A percentile compares a stretch with the other conserved stretches of the same genome.
Conservation (phyloP, 495 filamentous ascomycete species). For the Chaetomium fimeti region DNA sequence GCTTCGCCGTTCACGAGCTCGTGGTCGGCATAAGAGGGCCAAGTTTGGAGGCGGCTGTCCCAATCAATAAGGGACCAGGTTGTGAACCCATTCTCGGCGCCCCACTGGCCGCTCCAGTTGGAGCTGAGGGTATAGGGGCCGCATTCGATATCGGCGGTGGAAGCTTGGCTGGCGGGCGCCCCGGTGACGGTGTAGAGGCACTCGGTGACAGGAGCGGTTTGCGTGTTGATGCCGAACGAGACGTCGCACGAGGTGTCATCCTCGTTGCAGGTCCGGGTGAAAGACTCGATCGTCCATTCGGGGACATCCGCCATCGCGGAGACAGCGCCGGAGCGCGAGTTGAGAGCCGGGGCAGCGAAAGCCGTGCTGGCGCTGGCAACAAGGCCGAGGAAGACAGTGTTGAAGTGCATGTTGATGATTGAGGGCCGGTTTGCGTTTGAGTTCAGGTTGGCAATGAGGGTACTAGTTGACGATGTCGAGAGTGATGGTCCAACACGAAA, state of each 20-base stretch:
- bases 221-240: slow-evolving; percentile 49
- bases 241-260: slow-evolving; percentile 48
- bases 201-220: slow-evolving; percentile 30
- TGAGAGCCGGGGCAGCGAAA: slow-evolving; percentile 39
- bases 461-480: not conserved
- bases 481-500: not conserved
- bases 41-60: slow-evolving; percentile 43
- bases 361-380: slow-evolving; percentile 31
- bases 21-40: slow-evolving; percentile 50
- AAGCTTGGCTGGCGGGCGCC: slow-evolving; percentile 41
- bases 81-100: slow-evolving; percentile 53
- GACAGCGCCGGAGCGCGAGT: slow-evolving; percentile 35
- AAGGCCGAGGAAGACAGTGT: slow-evolving; percentile 42
- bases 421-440: not conserved
- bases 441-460: not conserved
- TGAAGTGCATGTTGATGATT: slow-evolving; percentile 46
- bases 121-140: slow-evolving; percentile 53
- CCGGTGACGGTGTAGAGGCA: slow-evolving; percentile 47
- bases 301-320: slow-evolving; percentile 44
- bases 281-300: slow-evolving; percentile 50
- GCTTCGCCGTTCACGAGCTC: slow-evolving; percentile 47
- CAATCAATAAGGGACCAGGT: slow-evolving; percentile 51
- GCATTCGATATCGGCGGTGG: slow-evolving; percentile 44
- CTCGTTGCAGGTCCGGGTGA: slow-evolving; percentile 51
- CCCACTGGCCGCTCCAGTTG: slow-evolving; percentile 58